Percentiles rank a stretch among this genome's conserved stretches.
phyloP scores from a whole-genome alignment of 495 filamentous ascomycete genomes.

The Hyaloscypha finlandica region DNA sequence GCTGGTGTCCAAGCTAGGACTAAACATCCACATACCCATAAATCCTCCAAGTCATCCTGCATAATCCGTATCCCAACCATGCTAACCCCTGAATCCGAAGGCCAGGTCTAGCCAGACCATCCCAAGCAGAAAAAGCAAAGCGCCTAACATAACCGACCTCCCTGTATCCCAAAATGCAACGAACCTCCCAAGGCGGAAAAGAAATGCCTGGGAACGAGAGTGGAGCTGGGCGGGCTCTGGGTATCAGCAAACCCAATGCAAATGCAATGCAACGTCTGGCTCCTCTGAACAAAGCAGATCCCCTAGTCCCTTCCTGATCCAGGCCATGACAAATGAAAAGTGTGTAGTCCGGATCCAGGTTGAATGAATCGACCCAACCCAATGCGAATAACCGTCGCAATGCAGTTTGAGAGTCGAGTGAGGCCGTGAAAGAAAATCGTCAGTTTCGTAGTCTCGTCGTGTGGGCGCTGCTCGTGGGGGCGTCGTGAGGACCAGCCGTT shows the following conservation, averaged over 20 bases:
- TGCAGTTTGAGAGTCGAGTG: slow-evolving; percentile 16
- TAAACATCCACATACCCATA: background rate
- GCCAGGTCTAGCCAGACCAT: background rate
- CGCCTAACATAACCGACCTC: slow-evolving; percentile 13
- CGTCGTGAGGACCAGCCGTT: background rate
- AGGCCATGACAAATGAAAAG: slow-evolving; percentile 30
- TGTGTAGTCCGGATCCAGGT: slow-evolving; percentile 25
- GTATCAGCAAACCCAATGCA: slow-evolving; percentile 36
- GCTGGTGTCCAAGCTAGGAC: background rate
- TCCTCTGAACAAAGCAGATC: slow-evolving; percentile 10
- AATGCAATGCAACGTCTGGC: slow-evolving; percentile 25
- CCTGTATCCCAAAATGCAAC: slow-evolving; percentile 8
- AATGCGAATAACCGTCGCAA: slow-evolving; percentile 29
- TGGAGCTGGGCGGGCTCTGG: slow-evolving; percentile 37
- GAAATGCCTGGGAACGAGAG: slow-evolving; percentile 26
- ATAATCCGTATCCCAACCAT: background rate
- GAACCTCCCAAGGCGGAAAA: slow-evolving; percentile 10
- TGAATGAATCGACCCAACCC: slow-evolving; percentile 24
- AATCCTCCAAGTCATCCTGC: background rate
- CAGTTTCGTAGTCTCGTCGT: slow-evolving; percentile 14
- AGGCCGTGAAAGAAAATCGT: slow-evolving; percentile 18
- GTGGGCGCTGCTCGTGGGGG: background rate
- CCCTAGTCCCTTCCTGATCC: slow-evolving; percentile 13
- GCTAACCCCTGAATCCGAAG: background rate
- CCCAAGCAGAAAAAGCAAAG: slow-evolving; percentile 4